Evolutionary conservation across 148 eudicot species (phyloP), one percentile per base, ranked within the genome.

Genomic region (Rhododendron kiyosumense): DNA sequence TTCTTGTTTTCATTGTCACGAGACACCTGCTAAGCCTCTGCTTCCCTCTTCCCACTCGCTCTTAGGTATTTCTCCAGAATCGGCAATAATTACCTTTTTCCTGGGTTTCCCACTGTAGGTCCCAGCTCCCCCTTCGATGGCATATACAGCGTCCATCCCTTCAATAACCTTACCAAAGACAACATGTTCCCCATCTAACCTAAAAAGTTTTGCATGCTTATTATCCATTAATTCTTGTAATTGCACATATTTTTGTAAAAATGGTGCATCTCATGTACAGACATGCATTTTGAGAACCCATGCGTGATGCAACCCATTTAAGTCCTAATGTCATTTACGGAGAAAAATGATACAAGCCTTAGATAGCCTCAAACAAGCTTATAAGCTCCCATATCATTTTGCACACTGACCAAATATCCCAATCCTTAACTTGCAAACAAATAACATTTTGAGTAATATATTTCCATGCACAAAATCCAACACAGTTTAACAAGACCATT

Each of bases 71-170:
- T 97, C 98, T 71, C 98, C 99, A 6, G 91, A 93, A 84, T 97
- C 98, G 5, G 92, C 91, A 52, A 97, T 95, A 79, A 93, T 85
- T n/a, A 97, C 98, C 91, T 95, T 94, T 86, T 95, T 95, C 90
- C 99, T 91, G 11, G 99, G 97, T 82, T 97, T 95, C 82, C 99
- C 99, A 34, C 96, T 93, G 87, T 95, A 95, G 45, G 99, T 95
- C 86, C 99, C 99, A 57, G 99, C 99, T 87, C 96, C 94, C 12
- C 99, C 99, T 84, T 96, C 99, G 22, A 96, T 94, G 14, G 98
- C 99, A 52, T 91, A 96, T 49, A 97, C 98, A 6, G 93, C 90
- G 51, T 97, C 98, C 98, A 97, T 97, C 48, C 99, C 99, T 83
- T 97, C 96, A 82, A 97, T 90, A 54, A 97, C 98, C 91, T 92